These are phyloP conservation scores for Cornus kousa DNA, from an alignment of 148 eudicot genomes.

Conservation along the genomic window DNA sequence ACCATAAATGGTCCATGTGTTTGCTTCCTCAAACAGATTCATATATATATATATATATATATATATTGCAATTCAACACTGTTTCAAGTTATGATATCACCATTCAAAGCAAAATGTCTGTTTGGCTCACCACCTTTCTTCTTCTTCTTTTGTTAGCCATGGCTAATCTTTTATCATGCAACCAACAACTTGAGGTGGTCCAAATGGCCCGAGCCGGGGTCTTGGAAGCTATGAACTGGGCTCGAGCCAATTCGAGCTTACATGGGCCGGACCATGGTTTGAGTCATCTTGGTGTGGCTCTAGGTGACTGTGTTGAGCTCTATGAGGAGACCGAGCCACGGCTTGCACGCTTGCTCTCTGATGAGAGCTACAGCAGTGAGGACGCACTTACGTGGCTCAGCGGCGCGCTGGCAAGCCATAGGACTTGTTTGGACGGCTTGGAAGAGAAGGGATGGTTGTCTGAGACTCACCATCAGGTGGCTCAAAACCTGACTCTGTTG, in stretches of 20 bases:
- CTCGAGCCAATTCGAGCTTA: constrained; percentile 13
- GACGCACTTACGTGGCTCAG: constrained; percentile 69
- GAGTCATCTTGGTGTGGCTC: constrained; percentile 18
- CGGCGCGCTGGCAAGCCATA: constrained; percentile 56
- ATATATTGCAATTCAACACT: too few species aligned
- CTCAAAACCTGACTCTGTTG: constrained; percentile 23
- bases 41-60: too few species aligned
- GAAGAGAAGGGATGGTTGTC: constrained; percentile 30
- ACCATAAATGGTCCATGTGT: too few species aligned
- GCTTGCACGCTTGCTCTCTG: constrained; percentile 31
- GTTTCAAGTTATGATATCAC: too few species aligned
- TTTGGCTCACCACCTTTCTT: constrained; percentile 19
- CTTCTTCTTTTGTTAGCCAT: constrained; percentile 19
- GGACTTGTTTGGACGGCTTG: constrained; percentile 70
- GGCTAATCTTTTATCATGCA: constrained; percentile 12
- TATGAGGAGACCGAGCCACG: constrained; percentile 49
- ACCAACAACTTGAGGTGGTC: constrained; percentile 30
- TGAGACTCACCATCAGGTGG: constrained; percentile 6
- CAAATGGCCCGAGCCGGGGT: constrained; percentile 38
- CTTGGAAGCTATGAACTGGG: constrained; percentile 31
- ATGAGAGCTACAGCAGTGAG: constrained; percentile 21
- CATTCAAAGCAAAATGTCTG: constrained; percentile 15
- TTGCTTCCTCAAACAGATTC: too few species aligned
- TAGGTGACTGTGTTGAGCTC: constrained; percentile 57
- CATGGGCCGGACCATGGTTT: not conserved